Percentiles rank a stretch among this genome's conserved stretches.
These are phyloP conservation scores for Meyerozyma guilliermondii DNA, from an alignment of 1,139 yeast species.

Conservation along the genomic window DNA sequence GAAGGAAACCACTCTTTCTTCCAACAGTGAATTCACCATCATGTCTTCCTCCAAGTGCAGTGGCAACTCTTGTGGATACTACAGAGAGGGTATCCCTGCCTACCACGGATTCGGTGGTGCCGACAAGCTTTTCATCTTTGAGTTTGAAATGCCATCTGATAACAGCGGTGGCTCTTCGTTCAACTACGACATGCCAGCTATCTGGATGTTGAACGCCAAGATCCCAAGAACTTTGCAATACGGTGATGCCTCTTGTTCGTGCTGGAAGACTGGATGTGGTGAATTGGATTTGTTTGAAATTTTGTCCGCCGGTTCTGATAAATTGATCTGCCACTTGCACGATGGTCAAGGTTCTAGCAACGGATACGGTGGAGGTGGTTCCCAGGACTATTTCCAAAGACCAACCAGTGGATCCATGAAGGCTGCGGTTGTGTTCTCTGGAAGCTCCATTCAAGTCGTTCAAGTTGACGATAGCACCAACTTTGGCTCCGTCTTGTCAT, in stretches of 20 bases:
- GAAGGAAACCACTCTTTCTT: constrained; percentile 44
- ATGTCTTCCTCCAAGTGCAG: constrained; percentile 56
- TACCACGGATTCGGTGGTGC: constrained; percentile 66
- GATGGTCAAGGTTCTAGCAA: constrained; percentile 67
- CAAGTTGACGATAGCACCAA: constrained; percentile 50
- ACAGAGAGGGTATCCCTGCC: constrained; percentile 69
- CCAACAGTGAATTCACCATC: constrained; percentile 57
- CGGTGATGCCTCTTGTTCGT: constrained; percentile 57
- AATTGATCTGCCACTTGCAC: constrained; percentile 63
- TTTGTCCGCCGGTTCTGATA: constrained; percentile 43
- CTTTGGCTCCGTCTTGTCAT: constrained; percentile 51
- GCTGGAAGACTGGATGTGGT: constrained; percentile 79
- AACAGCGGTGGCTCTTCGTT: constrained; percentile 27
- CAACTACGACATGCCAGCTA: constrained; percentile 67
- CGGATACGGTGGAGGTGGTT: constrained; percentile 77
- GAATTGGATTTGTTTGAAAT: constrained; percentile 78
- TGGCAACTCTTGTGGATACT: constrained; percentile 57
- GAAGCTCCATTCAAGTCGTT: constrained; percentile 50
- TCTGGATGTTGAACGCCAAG: constrained; percentile 72
- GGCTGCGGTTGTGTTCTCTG: constrained; percentile 78
- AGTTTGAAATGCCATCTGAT: constrained; percentile 59
- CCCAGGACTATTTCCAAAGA: constrained; percentile 80
- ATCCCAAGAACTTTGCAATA: constrained; percentile 79
- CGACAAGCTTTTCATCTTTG: constrained; percentile 65
- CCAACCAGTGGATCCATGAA: constrained; percentile 74